phyloP scores from a whole-genome alignment of 2,329 filamentous ascomycete genomes.

The Exserohilum rostratum region DNA sequence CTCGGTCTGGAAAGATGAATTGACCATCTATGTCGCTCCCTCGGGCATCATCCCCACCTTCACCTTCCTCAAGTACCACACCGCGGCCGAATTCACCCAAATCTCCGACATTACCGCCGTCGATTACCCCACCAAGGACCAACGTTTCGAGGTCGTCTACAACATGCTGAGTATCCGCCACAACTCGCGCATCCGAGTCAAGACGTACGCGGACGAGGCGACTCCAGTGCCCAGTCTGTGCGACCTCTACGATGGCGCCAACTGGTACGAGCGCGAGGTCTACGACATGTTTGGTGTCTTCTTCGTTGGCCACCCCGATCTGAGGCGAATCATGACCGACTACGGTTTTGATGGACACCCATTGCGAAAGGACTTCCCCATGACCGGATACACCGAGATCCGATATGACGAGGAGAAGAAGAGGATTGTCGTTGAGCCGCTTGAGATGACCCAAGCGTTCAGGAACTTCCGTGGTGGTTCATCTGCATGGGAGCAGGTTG shows the following conservation, averaged over 20 bases:
- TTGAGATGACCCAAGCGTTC: conserved; percentile 98
- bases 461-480: conserved; percentile 93
- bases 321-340: conserved; percentile 98
- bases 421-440: conserved; percentile 94
- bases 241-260: conserved; percentile 87
- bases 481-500: conserved; percentile 69
- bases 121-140: conserved; percentile 92
- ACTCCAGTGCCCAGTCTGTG: conserved; percentile 90
- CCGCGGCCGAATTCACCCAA: conserved; percentile 94
- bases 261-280: conserved; percentile 98
- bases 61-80: conserved; percentile 96
- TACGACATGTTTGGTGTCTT: conserved; percentile 98
- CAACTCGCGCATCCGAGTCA: conserved; percentile 95
- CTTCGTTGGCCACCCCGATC: conserved; percentile 92
- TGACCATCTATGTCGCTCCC: conserved; percentile 91
- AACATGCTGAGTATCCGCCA: conserved; percentile 94
- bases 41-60: conserved; percentile 89
- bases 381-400: conserved; percentile 98
- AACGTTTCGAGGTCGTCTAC: conserved; percentile 98
- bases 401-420: conserved; percentile 99
- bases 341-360: conserved; percentile 99
- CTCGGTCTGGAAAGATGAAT: conserved; percentile 99
- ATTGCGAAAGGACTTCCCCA: conserved; percentile 94
- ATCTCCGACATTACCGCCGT: conserved; percentile 91
- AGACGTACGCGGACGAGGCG: conserved; percentile 97